Base-by-base conservation (phyloP, 2,329 filamentous ascomycete species). In the Arthrobotrys sphaeroides region DNA sequence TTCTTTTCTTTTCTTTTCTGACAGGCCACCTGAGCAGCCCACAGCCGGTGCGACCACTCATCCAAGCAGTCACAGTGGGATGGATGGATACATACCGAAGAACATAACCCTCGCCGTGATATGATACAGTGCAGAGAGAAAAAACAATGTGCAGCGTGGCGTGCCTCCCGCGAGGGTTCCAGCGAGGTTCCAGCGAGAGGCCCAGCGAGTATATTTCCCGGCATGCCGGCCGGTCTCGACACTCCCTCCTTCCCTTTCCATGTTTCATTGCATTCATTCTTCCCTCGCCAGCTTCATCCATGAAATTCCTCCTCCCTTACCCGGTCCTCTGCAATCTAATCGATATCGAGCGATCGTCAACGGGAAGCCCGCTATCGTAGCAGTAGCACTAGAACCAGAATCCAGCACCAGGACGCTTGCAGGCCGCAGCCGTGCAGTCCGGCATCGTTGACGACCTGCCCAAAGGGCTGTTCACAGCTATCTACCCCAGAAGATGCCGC, bases 191-290 rank as follows among this genome's bases (percentile, higher is more conserved):
- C n/a, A n/a, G n/a, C n/a, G n/a, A n/a, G n/a, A n/a, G 18, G 22
- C 18, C 22, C 13, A 49, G 45, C 13, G 64, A 55, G 42, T 62
- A 61, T 55, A 55, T 55, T 26, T 20, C 51, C 55, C 66, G 57
- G 36, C 55, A 60, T 36, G 55, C 66, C 66, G 66, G 66, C 66
- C 66, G 66, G 65, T 61, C 18, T 69, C 22, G 45, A 62, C 45
- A 62, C 62, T 40, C 51, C 42, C 66, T 70, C 66, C 66, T 70
- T 70, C 66, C 66, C 31, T n/a, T 70, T 47, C 42, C 43, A 38
- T 43, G n/a, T n/a, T n/a, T n/a, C n/a, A n/a, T n/a, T n/a, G n/a
- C n/a, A n/a, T n/a, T n/a, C n/a, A n/a, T n/a, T n/a, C n/a, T 33
- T 45, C 24, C 33, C 9, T 53, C 9, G 22, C 43, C 43, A 38